phyloP scores from a whole-genome alignment of 2,329 filamentous ascomycete species.

The Botrytis tulipae region DNA sequence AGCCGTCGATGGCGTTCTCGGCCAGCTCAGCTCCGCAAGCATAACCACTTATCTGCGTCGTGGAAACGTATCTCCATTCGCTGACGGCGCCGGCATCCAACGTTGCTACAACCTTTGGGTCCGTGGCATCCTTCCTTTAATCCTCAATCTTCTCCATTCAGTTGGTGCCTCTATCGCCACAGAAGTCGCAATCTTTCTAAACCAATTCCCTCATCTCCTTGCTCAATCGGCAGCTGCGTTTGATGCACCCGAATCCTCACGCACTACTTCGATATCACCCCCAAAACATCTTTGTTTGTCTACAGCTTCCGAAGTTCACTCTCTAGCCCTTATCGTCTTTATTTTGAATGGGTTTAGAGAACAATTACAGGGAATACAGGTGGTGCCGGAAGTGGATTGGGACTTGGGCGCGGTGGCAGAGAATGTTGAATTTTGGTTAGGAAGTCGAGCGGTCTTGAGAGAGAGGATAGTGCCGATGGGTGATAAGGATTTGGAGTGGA shows the following conservation, averaged over 20 bases:
- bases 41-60: conserved; percentile 75
- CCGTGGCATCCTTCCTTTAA: conserved; percentile 80
- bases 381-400: conserved; percentile 73
- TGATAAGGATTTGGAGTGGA: conserved; percentile 66
- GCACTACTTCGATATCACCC: conserved; percentile 49
- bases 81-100: conserved; percentile 63
- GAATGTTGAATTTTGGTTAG: conserved; percentile 79
- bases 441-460: conserved; percentile 64
- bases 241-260: conserved; percentile 55
- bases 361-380: conserved; percentile 60
- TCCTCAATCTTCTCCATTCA: conserved; percentile 81
- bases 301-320: conserved; percentile 74
- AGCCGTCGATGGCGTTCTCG: conserved; percentile 80
- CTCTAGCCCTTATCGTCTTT: conserved; percentile 70
- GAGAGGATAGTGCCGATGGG: conserved; percentile 72
- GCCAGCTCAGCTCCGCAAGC: conserved; percentile 75
- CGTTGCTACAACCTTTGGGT: conserved; percentile 89
- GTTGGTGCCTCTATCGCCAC: conserved; percentile 78
- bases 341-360: conserved; percentile 67
- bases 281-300: conserved; percentile 67
- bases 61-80: conserved; percentile 71
- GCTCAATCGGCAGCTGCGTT: conserved; percentile 69
- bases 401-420: conserved; percentile 71
- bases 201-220: conserved; percentile 81
- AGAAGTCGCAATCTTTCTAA: conserved; percentile 83